phyloP scores from a whole-genome alignment of 768 basidiomycete genomes.

The Russula brevipes region DNA sequence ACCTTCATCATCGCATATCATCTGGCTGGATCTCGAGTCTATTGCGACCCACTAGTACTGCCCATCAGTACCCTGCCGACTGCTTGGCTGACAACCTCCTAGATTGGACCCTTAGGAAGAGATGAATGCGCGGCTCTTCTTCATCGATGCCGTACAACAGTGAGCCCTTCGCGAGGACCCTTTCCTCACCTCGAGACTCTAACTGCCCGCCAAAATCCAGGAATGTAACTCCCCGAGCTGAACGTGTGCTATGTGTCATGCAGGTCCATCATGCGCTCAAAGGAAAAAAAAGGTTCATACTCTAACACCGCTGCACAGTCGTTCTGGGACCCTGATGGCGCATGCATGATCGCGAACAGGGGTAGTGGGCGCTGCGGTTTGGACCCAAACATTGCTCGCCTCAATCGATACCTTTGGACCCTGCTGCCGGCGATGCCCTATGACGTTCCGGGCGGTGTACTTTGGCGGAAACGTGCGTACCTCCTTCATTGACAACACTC shows the following conservation, averaged over 20 bases:
- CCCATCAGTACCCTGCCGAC: background rate
- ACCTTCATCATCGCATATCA: too few relatives aligned
- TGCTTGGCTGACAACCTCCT: background rate
- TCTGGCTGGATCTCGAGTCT: background rate
- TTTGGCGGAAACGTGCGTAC: slow-evolving; percentile 43
- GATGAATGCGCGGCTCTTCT: too few relatives aligned
- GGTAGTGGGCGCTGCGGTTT: slow-evolving; percentile 66
- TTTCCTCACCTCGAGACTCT: slow-evolving; percentile 50
- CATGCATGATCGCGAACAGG: slow-evolving; percentile 56
- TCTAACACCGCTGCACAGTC: background rate
- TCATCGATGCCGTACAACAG: too few relatives aligned
- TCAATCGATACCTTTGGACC: slow-evolving; percentile 66
- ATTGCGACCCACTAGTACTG: background rate
- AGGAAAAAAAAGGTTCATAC: background rate
- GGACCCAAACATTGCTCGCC: slow-evolving; percentile 44
- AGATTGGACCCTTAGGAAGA: too few relatives aligned
- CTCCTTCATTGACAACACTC: too few relatives aligned
- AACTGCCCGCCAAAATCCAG: slow-evolving; percentile 42
- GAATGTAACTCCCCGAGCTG: slow-evolving; percentile 45
- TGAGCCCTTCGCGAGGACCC: too few relatives aligned
- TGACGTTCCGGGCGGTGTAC: slow-evolving; percentile 36
- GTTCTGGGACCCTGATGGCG: background rate
- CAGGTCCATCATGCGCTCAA: slow-evolving; percentile 40
- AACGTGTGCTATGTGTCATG: slow-evolving; percentile 55
- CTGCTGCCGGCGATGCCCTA: slow-evolving; percentile 58